These are phyloP conservation scores for Sporothrix luriei DNA, from an alignment of 2,329 filamentous ascomycete species.

Conservation along the genomic window DNA sequence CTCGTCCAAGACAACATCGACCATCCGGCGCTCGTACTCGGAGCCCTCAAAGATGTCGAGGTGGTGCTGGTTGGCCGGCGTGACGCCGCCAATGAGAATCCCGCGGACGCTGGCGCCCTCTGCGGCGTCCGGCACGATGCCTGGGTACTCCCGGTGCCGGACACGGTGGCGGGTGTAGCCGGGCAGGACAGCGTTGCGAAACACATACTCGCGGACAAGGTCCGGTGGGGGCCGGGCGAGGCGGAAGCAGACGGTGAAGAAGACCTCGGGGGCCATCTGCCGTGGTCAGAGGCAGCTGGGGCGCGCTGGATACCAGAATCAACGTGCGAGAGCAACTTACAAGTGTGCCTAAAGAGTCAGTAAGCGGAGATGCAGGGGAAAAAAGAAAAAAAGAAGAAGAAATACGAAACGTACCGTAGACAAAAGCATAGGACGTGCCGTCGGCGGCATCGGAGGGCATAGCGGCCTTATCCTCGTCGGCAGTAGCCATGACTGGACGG, in stretches of 20 bases:
- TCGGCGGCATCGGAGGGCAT: slow-evolving; percentile 22
- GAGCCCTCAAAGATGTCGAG: slow-evolving; percentile 81
- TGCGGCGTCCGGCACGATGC: slow-evolving; percentile 60
- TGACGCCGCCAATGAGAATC: slow-evolving; percentile 75
- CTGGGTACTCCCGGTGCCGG: slow-evolving; percentile 74
- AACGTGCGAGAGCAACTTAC: slow-evolving; percentile 35
- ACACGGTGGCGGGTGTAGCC: slow-evolving; percentile 73
- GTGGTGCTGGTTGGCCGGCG: slow-evolving; percentile 70
- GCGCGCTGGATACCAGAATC: neutral
- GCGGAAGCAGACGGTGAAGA: slow-evolving; percentile 81
- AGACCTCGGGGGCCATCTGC: slow-evolving; percentile 80
- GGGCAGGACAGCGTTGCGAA: slow-evolving; percentile 75
- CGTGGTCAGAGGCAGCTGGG: neutral
- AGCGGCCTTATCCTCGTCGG: slow-evolving; percentile 29
- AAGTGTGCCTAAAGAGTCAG: slow-evolving; percentile 45
- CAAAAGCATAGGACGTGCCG: slow-evolving; percentile 50
- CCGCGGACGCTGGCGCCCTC: slow-evolving; percentile 67
- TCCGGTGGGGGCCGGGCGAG: slow-evolving; percentile 51
- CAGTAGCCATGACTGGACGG: slow-evolving; percentile 14
- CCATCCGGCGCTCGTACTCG: slow-evolving; percentile 66
- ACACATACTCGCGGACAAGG: slow-evolving; percentile 59
- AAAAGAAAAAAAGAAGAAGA: neutral
- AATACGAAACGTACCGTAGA: slow-evolving; percentile 54
- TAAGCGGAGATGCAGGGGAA: neutral
- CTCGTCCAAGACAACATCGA: slow-evolving; percentile 54